phyloP scores from a whole-genome alignment of 129 eudicot species.

The Chrysanthemum makinoi region DNA sequence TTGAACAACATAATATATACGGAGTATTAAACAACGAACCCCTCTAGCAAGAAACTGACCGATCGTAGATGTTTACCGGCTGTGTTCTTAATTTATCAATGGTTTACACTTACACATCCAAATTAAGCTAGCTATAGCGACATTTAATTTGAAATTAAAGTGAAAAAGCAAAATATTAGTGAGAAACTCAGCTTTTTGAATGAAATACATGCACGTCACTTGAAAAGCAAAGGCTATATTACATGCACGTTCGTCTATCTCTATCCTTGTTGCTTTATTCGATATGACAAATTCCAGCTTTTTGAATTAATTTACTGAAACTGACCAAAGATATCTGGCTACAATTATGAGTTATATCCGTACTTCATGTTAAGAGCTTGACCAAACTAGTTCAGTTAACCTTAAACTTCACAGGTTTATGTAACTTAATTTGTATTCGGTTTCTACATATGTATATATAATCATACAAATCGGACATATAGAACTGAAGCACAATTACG shows the following conservation, averaged over 20 bases:
- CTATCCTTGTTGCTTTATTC: slow-evolving; percentile 29
- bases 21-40: too few species aligned
- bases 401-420: too few species aligned
- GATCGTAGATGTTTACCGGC: too few species aligned
- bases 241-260: slow-evolving; percentile 36
- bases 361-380: background rate
- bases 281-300: slow-evolving; percentile 43
- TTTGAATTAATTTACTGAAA: background rate
- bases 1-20: too few species aligned
- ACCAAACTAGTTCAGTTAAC: background rate
- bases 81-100: too few species aligned
- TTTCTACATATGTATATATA: too few species aligned
- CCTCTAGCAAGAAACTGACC: too few species aligned
- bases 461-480: too few species aligned
- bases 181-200: slow-evolving; percentile 28
- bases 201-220: slow-evolving; percentile 23
- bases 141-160: slow-evolving; percentile 23
- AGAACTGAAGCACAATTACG: too few species aligned
- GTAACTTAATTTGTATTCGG: too few species aligned
- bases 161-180: slow-evolving; percentile 26
- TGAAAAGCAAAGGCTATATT: slow-evolving; percentile 34
- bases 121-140: background rate
- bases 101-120: background rate
- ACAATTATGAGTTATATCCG: too few species aligned
- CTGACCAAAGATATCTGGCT: too few species aligned